Evolutionary conservation across 2,329 filamentous ascomycete species (phyloP), one percentile per base, ranked within the genome.

Genomic region (Penicillium sclerotiorum): DNA sequence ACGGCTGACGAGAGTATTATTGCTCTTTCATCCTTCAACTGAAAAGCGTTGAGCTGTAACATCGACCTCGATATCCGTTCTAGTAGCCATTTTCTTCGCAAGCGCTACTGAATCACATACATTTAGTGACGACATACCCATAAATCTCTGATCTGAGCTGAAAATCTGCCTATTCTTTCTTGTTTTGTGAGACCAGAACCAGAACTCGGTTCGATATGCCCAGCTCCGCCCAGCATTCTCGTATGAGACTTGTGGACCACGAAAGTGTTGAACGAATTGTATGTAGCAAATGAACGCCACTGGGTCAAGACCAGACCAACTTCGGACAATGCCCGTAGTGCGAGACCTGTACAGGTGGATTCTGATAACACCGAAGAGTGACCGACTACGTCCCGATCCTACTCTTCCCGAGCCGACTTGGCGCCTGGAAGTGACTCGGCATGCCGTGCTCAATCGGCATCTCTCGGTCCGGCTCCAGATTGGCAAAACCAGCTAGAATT

Each of bases 341-440:
- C 20, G 23, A 35, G 28, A 18, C 8, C 13, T 30, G 38, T 38
- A 18, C 2, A 33, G 20, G 48, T 39, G 45, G 43, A 23, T 21
- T 9, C 20, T 23, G 35, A 50, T 60, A 55, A 47, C 33, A 22
- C 56, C 58, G 56, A 60, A 45, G 47, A 60, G 43, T 38, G 38
- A 18, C 58, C 58, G 58, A 61, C 22, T 23, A 49, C 13, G 25
- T 50, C 44, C 52, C 55, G 52, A 55, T 39, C 33, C 37, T 37
- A 40, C 42, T 56, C 37, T 45, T 44, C 42, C 58, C 53, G 54
- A 53, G 15, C 49, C 50, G 40, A 39, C 12, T 52, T 40, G 49
- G 45, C 47, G 41, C 11, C 38, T 53, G 37, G 52, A 52, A 50
- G 17, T 11, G 12, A 8, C 3, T 36, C 21, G 40, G 45, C 30